phyloP scores from a whole-genome alignment of 495 filamentous ascomycete genomes.

The Podospora anserina region DNA sequence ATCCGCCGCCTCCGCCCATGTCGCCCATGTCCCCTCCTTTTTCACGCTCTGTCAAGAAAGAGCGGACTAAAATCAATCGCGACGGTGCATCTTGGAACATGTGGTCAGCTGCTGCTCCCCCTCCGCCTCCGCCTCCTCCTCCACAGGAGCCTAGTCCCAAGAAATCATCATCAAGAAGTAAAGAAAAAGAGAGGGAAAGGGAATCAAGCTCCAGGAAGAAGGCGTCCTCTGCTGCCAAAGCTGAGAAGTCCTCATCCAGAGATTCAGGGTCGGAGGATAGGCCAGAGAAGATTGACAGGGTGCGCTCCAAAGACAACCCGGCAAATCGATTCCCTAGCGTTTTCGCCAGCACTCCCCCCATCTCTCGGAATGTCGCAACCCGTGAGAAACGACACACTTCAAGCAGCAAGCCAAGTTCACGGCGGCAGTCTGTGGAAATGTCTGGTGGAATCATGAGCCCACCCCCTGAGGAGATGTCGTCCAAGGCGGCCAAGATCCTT shows the following conservation, averaged over 20 bases:
- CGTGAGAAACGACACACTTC: slow-evolving; percentile 45
- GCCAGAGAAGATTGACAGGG: slow-evolving; percentile 39
- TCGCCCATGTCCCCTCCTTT: not conserved
- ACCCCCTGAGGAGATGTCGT: slow-evolving; percentile 48
- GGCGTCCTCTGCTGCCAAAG: slow-evolving; percentile 32
- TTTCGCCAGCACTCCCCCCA: slow-evolving; percentile 50
- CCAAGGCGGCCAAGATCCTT: slow-evolving; percentile 53
- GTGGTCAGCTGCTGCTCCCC: slow-evolving; percentile 39
- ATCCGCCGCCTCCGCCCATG: slow-evolving; percentile 36
- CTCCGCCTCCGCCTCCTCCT: slow-evolving; percentile 12
- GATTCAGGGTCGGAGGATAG: slow-evolving; percentile 45
- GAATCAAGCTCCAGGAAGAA: slow-evolving; percentile 35
- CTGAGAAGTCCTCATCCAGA: slow-evolving; percentile 37
- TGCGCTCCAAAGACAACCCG: slow-evolving; percentile 34
- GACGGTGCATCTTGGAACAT: slow-evolving; percentile 45
- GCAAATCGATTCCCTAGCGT: slow-evolving; percentile 43
- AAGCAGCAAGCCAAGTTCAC: slow-evolving; percentile 43
- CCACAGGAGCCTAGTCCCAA: slow-evolving; percentile 31
- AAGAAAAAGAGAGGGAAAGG: slow-evolving; percentile 25
- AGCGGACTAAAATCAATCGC: slow-evolving; percentile 46
- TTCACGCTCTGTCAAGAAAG: slow-evolving; percentile 40
- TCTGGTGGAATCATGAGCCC: slow-evolving; percentile 45
- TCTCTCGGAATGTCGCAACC: slow-evolving; percentile 51
- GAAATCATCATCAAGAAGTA: slow-evolving; percentile 37
- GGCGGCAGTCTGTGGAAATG: slow-evolving; percentile 48